Base-by-base conservation (phyloP, 2,329 filamentous ascomycete species). In the Fusarium irregulare region DNA sequence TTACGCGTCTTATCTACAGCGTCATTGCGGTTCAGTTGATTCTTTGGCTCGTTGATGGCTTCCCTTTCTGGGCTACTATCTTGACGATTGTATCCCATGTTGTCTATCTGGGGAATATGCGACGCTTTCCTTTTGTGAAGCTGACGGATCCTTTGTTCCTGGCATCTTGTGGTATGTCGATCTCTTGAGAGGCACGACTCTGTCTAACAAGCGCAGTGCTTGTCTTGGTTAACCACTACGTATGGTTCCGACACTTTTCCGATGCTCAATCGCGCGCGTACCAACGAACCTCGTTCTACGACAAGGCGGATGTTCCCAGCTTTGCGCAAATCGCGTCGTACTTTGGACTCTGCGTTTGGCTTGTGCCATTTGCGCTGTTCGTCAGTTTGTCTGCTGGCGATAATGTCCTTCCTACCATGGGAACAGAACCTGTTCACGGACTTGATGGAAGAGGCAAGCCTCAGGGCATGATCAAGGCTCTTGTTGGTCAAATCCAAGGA, bases 281-380 rank as follows among this genome's bases (percentile, higher is more conserved):
- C 80, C 81, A 86, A 59, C 84, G 87, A 75, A 83, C 86, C 6
- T 87, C 88, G 56, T 86, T 88, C 77, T 91, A 92, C 77, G 88
- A 93, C 70, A 83, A 85, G 61, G 82, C 84, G 58, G 81, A 89
- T 55, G 78, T 93, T 46, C 96, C 96, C 0, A 91, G 88, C 40
- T 99, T 99, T 79, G 94, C 93, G 20, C 93, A 98, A 82, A 96
- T 98, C 46, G 94, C 96, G 0, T 95, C 93, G 0, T 99, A 96
- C 81, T 99, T 99, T 77, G 96, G 96, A 1, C 84, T 99, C 4
- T 97, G 94, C 75, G 94, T 99, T 1, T 99, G 96, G 96, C 86
- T 99, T 2, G 93, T 98, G 1, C 96, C 96, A 0, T 99, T 99
- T 78, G 90, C 94, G 18, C 86, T 99, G 16, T 99, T 99, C 77